These are phyloP conservation scores for Forsythia viridissima DNA, from an alignment of 257 asterid genomes.

Conservation along the genomic window DNA sequence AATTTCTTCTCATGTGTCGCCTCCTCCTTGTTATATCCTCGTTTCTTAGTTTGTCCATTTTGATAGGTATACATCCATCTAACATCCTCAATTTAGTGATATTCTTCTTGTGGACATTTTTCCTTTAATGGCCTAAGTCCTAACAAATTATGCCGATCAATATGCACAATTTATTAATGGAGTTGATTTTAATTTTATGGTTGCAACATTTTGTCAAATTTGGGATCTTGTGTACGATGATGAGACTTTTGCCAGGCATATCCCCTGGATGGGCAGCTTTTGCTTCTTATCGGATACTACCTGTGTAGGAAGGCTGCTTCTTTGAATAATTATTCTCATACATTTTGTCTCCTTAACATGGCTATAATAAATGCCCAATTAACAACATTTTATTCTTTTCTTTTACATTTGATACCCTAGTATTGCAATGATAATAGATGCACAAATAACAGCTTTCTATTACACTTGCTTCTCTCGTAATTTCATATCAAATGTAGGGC, in stretches of 20 bases:
- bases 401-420: not conserved
- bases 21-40: not conserved
- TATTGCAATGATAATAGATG: slow-evolving; percentile 13
- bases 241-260: not conserved
- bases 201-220: not conserved
- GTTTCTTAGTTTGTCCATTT: not conserved
- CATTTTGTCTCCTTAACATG: not conserved
- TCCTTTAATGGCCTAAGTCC: not conserved
- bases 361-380: slow-evolving; percentile 14
- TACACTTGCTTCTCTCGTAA: slow-evolving; percentile 26
- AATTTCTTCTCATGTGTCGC: not conserved
- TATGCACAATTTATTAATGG: not conserved
- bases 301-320: slow-evolving; percentile 17
- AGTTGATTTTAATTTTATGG: not conserved
- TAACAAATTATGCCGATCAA: not conserved
- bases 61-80: not conserved
- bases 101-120: not conserved
- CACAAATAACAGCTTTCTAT: slow-evolving; percentile 8
- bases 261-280: not conserved
- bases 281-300: not conserved
- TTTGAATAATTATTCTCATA: slow-evolving; percentile 14
- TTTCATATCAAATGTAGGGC: slow-evolving; percentile 57
- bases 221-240: not conserved
- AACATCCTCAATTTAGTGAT: not conserved
- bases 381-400: slow-evolving; percentile 10